Evolutionary conservation across 192 early-diverging fungal species (phyloP).

Genomic region (Coemansia umbellata): DNA sequence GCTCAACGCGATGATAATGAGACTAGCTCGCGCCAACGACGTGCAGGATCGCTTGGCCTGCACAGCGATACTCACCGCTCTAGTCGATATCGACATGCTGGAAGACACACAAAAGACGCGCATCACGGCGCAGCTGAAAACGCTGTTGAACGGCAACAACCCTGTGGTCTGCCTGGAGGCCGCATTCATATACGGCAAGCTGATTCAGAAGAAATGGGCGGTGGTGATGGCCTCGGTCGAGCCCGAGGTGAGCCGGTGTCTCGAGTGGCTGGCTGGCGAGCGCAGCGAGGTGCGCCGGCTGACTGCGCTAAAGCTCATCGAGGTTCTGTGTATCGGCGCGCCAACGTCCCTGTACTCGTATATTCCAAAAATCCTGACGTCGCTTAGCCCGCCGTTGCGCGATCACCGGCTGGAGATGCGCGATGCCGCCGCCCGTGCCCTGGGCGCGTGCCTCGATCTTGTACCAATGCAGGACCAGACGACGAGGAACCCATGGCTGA

Average conservation of each 20-base stretch:
- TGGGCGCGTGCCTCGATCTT: slow-evolving; percentile 80
- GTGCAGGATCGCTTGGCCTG: slow-evolving; percentile 21
- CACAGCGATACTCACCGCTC: slow-evolving; percentile 28
- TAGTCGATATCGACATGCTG: slow-evolving; percentile 27
- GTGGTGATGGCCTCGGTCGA: slow-evolving; percentile 17
- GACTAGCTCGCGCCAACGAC: slow-evolving; percentile 1
- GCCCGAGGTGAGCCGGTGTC: slow-evolving; percentile 24
- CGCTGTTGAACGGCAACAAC: slow-evolving; percentile 14
- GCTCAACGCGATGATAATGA: slow-evolving; percentile 12
- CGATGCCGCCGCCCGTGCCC: slow-evolving; percentile 77
- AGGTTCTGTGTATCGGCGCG: slow-evolving; percentile 17
- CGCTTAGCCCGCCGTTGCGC: slow-evolving; percentile 80
- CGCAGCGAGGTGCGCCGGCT: slow-evolving; percentile 30
- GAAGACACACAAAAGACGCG: slow-evolving; percentile 33
- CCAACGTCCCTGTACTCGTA: slow-evolving; percentile 80
- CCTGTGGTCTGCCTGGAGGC: slow-evolving; percentile 22
- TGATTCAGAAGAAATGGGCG: slow-evolving; percentile 28
- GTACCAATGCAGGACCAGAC: slow-evolving; percentile 74
- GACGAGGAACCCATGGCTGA: slow-evolving; percentile 66
- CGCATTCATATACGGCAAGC: slow-evolving; percentile 14
- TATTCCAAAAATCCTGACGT: slow-evolving; percentile 76
- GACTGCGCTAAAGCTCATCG: slow-evolving; percentile 30
- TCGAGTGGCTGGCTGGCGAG: slow-evolving; percentile 40
- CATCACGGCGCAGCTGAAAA: slow-evolving; percentile 18
- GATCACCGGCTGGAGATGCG: slow-evolving; percentile 83